These are phyloP conservation scores for Phoma herbarum DNA, from an alignment of 2,329 filamentous ascomycete genomes.

Conservation along the genomic window DNA sequence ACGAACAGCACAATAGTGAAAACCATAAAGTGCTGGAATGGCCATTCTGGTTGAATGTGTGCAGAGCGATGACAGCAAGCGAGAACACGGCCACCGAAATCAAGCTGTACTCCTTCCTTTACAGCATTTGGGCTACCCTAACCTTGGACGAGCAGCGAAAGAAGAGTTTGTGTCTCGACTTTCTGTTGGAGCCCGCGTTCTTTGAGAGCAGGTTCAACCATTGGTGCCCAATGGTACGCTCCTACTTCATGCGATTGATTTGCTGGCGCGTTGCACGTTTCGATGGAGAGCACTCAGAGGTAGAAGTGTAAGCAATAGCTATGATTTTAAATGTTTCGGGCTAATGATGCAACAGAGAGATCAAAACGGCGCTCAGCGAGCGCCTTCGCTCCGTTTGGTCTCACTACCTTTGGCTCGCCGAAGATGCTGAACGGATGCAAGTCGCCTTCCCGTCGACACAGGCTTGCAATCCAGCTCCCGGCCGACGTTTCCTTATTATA, in stretches of 20 bases:
- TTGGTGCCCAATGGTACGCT: conserved; percentile 94
- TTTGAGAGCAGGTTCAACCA: conserved; percentile 89
- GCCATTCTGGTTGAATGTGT: conserved; percentile 86
- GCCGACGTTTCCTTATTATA: conserved; percentile 87
- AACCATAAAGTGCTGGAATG: conserved; percentile 70
- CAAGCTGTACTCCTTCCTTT: conserved; percentile 82
- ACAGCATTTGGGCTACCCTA: conserved; percentile 79
- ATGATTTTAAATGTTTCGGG: neutral
- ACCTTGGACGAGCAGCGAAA: conserved; percentile 73
- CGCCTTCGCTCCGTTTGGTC: conserved; percentile 78
- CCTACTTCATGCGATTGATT: conserved; percentile 88
- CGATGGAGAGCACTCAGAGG: conserved; percentile 69
- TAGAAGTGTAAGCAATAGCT: conserved; percentile 69
- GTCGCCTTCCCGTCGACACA: conserved; percentile 73
- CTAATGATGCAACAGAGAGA: conserved; percentile 62
- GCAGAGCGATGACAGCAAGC: conserved; percentile 78
- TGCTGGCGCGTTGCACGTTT: conserved; percentile 89
- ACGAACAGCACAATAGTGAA: conserved; percentile 58
- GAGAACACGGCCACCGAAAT: conserved; percentile 92
- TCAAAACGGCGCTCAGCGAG: conserved; percentile 72
- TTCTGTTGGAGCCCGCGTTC: conserved; percentile 76
- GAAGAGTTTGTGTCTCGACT: conserved; percentile 73
- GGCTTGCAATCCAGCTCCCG: conserved; percentile 85
- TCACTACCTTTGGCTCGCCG: conserved; percentile 78
- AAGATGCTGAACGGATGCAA: conserved; percentile 67